Percentiles rank a stretch among this genome's conserved stretches.
These are phyloP conservation scores for Thermoascus crustaceus DNA, from an alignment of 2,329 filamentous ascomycete species.

Conservation along the genomic window DNA sequence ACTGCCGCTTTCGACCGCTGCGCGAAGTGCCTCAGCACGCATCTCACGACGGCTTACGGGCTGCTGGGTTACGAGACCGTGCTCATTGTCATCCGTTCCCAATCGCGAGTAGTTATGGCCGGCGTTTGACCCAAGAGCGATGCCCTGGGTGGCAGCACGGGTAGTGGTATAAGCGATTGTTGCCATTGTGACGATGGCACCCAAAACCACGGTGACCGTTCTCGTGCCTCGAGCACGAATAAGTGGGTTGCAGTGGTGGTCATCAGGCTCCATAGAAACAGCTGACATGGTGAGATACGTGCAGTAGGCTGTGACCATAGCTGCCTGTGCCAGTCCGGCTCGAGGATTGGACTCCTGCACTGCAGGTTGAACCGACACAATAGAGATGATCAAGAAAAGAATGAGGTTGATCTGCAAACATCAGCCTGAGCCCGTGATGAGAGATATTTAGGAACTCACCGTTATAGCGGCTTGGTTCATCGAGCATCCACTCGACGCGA, in stretches of 20 bases:
- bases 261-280: conserved; percentile 96
- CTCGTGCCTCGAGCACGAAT: conserved; percentile 75
- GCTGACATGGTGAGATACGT: conserved; percentile 98
- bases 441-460: conserved; percentile 29
- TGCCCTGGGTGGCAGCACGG: conserved; percentile 78
- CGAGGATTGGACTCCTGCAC: conserved; percentile 89
- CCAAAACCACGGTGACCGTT: conserved; percentile 82
- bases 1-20: conserved; percentile 85
- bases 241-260: conserved; percentile 88
- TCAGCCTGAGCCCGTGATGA: conserved; percentile 10
- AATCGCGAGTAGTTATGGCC: conserved; percentile 48
- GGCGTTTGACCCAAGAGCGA: conserved; percentile 48
- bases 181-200: conserved; percentile 90
- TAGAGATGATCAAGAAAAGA: conserved; percentile 69
- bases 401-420: conserved; percentile 64
- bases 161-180: conserved; percentile 98
- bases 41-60: conserved; percentile 75
- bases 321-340: conserved; percentile 90
- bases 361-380: conserved; percentile 78
- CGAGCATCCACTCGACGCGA: conserved; percentile 68
- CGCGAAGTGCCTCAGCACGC: conserved; percentile 82
- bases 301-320: conserved; percentile 96
- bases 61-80: conserved; percentile 81
- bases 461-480: conserved; percentile 98
- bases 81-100: conserved; percentile 66